Percentiles rank a stretch among this genome's conserved stretches.
Evolutionary conservation across 805 yeast genomes (phyloP).

Genomic region (Pichia heedii): DNA sequence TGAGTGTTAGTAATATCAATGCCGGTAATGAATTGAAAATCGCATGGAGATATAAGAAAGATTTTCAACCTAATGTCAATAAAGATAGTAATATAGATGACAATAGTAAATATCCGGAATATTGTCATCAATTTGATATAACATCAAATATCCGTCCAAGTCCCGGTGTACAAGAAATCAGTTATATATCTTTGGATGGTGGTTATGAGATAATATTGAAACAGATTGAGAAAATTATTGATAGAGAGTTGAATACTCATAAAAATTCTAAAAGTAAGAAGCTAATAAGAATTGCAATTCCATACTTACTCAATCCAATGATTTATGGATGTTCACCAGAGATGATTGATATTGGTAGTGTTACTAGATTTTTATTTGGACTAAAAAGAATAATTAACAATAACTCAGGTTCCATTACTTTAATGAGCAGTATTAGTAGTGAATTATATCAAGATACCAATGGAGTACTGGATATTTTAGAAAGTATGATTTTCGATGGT

Average conservation of each 20-base stretch:
- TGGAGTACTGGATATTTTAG: slow-evolving; percentile 40
- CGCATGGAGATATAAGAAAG: slow-evolving; percentile 75
- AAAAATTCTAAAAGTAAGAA: slow-evolving; percentile 28
- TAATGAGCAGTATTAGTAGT: slow-evolving; percentile 52
- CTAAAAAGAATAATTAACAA: slow-evolving; percentile 45
- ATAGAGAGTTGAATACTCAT: slow-evolving; percentile 27
- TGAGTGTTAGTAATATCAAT: slow-evolving; percentile 61
- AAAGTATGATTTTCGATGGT: slow-evolving; percentile 48
- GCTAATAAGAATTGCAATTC: slow-evolving; percentile 55
- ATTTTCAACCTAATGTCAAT: slow-evolving; percentile 3
- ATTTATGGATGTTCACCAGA: slow-evolving; percentile 42
- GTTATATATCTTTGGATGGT: slow-evolving; percentile 37
- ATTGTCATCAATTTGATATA: slow-evolving; percentile 63
- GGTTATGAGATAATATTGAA: slow-evolving; percentile 22
- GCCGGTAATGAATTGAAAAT: slow-evolving; percentile 54
- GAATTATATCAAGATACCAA: slow-evolving; percentile 51
- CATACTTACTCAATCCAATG: slow-evolving; percentile 74
- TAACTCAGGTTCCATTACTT: slow-evolving; percentile 29
- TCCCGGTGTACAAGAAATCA: slow-evolving; percentile 52
- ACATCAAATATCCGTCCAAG: slow-evolving; percentile 63
- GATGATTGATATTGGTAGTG: slow-evolving; percentile 29
- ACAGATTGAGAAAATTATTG: slow-evolving; percentile 34
- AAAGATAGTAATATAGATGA: slow-evolving; percentile 15
- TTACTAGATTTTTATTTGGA: slow-evolving; percentile 53
- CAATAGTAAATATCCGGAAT: slow-evolving; percentile 38